These are phyloP conservation scores for Rhizophagus clarus DNA, from an alignment of 192 early-diverging fungal species.

Conservation along the genomic window DNA sequence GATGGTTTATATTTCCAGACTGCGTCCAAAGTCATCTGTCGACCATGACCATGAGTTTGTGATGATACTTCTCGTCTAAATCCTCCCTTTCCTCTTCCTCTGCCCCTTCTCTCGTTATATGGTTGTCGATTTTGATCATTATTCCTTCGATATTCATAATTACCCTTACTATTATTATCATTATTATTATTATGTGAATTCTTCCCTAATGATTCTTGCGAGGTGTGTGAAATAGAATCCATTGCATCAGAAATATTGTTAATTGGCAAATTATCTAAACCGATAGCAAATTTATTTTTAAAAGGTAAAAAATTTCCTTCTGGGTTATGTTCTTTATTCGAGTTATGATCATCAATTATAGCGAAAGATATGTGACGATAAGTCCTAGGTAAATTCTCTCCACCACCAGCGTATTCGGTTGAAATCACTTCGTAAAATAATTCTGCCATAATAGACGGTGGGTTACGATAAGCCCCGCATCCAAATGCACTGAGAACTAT, in stretches of 20 bases:
- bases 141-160: no score
- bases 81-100: background rate
- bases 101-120: background rate
- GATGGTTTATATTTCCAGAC: background rate
- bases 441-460: constrained; percentile 38
- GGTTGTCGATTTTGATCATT: background rate
- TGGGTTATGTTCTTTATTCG: background rate
- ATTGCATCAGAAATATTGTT: background rate
- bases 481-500: constrained; percentile 50
- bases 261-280: background rate
- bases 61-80: no score
- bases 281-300: background rate
- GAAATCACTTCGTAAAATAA: constrained; percentile 49
- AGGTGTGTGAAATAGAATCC: background rate
- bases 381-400: constrained; percentile 13
- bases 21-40: background rate
- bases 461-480: constrained; percentile 46
- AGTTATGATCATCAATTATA: constrained; percentile 11
- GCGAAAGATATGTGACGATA: constrained; percentile 26
- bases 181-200: background rate
- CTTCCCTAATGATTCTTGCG: background rate
- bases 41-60: background rate
- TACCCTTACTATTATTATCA: no score
- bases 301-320: constrained; percentile 21
- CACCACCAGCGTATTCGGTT: constrained; percentile 41